Conservation (phyloP, 2,329 filamentous ascomycete species). For the Fusarium sp. region DNA sequence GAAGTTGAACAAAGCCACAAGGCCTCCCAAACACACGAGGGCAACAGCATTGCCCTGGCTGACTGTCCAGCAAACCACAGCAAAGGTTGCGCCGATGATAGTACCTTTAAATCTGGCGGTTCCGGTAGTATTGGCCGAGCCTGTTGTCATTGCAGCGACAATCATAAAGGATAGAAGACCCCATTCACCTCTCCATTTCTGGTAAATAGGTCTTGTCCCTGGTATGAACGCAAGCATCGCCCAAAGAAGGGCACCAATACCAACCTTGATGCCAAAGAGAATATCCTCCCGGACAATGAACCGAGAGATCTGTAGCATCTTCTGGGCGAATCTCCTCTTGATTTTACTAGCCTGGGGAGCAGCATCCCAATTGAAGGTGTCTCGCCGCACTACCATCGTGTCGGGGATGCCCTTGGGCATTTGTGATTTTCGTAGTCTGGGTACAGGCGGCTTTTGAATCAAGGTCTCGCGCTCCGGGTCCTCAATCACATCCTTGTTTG, state of each 20-base stretch:
- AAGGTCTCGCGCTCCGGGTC: conserved; percentile 58
- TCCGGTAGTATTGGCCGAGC: conserved; percentile 93
- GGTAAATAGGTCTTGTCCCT: conserved; percentile 80
- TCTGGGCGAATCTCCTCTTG: conserved; percentile 59
- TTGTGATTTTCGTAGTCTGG: conserved; percentile 63
- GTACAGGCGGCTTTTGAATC: conserved; percentile 55
- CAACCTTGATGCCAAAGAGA: conserved; percentile 90
- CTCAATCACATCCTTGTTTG: conserved; percentile 37
- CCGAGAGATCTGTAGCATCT: conserved; percentile 57
- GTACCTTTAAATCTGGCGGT: conserved; percentile 89
- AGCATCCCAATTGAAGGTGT: conserved; percentile 68
- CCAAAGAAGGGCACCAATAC: conserved; percentile 87
- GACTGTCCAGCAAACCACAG: conserved; percentile 81
- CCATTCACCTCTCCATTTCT: conserved; percentile 95
- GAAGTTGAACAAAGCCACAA: conserved; percentile 85
- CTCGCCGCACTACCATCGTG: conserved; percentile 62
- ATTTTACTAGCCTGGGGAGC: conserved; percentile 59
- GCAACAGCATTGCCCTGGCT: conserved; percentile 78
- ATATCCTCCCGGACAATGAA: conserved; percentile 67
- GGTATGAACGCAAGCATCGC: conserved; percentile 89
- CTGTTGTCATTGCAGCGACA: conserved; percentile 97
- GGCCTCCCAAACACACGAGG: conserved; percentile 83
- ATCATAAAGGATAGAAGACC: conserved; percentile 97
- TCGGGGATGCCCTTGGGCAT: conserved; percentile 67
- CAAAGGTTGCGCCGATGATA: conserved; percentile 79